Evolutionary conservation across 1,284 basidiomycete genomes (phyloP).

Genomic region (Mycosarcoma mackinlayi): DNA sequence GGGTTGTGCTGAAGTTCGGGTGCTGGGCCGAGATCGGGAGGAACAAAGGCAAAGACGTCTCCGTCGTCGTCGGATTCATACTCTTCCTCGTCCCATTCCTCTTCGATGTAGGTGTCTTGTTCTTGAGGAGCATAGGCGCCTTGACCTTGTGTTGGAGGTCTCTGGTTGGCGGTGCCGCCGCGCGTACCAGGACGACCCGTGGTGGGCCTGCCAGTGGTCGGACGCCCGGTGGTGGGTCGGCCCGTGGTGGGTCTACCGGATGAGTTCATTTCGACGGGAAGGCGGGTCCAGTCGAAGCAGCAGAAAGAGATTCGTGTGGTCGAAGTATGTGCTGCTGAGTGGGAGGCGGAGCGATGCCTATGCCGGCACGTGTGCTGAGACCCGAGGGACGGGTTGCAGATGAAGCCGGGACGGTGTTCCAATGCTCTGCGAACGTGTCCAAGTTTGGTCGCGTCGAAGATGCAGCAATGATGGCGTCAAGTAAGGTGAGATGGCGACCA

Average conservation of each 20-base stretch:
- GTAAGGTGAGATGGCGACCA: background rate
- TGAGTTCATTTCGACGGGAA: slow-evolving; percentile 15
- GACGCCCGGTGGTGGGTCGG: slow-evolving; percentile 38
- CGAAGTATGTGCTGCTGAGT: background rate
- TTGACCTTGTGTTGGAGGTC: slow-evolving; percentile 38
- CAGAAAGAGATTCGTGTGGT: background rate
- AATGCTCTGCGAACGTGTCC: no score
- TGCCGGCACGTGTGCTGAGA: no score
- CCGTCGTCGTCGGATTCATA: slow-evolving; percentile 63
- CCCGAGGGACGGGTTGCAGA: background rate
- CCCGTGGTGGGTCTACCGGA: slow-evolving; percentile 40
- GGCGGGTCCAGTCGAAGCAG: background rate
- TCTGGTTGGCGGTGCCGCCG: slow-evolving; percentile 25
- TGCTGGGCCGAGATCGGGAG: slow-evolving; percentile 52
- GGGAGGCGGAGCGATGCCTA: slow-evolving; percentile 1
- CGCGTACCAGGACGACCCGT: slow-evolving; percentile 44
- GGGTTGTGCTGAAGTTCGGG: slow-evolving; percentile 46
- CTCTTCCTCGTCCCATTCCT: slow-evolving; percentile 58
- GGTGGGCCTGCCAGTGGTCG: slow-evolving; percentile 37
- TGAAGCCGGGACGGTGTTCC: background rate
- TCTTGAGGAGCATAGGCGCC: slow-evolving; percentile 16
- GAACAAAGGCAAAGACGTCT: slow-evolving; percentile 66
- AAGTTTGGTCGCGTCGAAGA: no score
- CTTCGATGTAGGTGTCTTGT: slow-evolving; percentile 26
- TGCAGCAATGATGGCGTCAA: no score